phyloP scores from a whole-genome alignment of 1,284 basidiomycete genomes.

The Cutaneotrichosporon curvatum region DNA sequence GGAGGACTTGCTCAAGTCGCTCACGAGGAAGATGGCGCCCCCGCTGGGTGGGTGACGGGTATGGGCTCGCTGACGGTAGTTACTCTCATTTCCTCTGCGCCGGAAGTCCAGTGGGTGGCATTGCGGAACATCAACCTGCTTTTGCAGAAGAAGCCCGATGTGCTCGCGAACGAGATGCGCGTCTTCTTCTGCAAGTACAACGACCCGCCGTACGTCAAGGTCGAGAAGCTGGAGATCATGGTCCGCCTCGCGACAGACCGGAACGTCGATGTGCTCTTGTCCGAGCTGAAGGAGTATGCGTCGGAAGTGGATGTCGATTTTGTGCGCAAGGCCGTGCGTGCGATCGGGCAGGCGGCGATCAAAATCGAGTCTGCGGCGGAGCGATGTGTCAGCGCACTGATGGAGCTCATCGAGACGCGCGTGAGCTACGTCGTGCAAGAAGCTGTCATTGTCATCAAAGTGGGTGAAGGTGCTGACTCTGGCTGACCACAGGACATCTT shows the following conservation, averaged over 20 bases:
- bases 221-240: slow-evolving; percentile 98
- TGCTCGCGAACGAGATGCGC: slow-evolving; percentile 93
- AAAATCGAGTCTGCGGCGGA: slow-evolving; percentile 89
- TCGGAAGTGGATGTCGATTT: slow-evolving; percentile 98
- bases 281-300: slow-evolving; percentile 96
- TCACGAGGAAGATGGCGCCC: slow-evolving; percentile 95
- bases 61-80: slow-evolving; percentile 47
- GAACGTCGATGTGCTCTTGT: slow-evolving; percentile 84
- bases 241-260: slow-evolving; percentile 85
- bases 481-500: slow-evolving; percentile 65
- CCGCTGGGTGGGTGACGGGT: slow-evolving; percentile 55
- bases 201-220: slow-evolving; percentile 97
- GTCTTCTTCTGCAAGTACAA: slow-evolving; percentile 99
- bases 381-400: slow-evolving; percentile 77
- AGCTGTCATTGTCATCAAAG: slow-evolving; percentile 89
- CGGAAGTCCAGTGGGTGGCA: slow-evolving; percentile 97
- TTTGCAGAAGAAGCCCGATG: slow-evolving; percentile 84
- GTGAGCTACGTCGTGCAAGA: slow-evolving; percentile 97
- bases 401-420: slow-evolving; percentile 84
- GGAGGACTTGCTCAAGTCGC: slow-evolving; percentile 78
- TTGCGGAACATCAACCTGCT: slow-evolving; percentile 94
- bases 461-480: slow-evolving; percentile 10
- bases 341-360: slow-evolving; percentile 93
- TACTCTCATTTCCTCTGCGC: slow-evolving; percentile 86
- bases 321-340: slow-evolving; percentile 92